Conservation (phyloP, 495 filamentous ascomycete species). For the Penicillium robsamsonii region DNA sequence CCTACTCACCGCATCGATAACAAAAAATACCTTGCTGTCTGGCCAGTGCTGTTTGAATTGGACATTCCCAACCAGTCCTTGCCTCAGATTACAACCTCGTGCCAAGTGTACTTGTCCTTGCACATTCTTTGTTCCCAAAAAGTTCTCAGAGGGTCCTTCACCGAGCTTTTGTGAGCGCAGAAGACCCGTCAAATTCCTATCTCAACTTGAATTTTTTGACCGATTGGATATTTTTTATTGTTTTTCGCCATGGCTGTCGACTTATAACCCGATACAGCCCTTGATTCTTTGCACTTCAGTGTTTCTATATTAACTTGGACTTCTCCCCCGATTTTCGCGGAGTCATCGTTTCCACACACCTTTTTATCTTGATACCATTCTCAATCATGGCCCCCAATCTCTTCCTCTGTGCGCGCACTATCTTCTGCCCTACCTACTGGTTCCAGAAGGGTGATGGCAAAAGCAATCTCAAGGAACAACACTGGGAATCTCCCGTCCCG, state of each 20-base stretch:
- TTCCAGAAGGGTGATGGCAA: slow-evolving; percentile 42
- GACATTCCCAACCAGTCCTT: slow-evolving; percentile 17
- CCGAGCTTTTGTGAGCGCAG: slow-evolving; percentile 25
- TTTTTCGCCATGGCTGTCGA: slow-evolving; percentile 39
- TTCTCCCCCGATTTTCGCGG: slow-evolving; percentile 10
- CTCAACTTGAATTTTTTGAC: slow-evolving; percentile 19
- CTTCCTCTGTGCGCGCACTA: slow-evolving; percentile 42
- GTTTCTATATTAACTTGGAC: slow-evolving; percentile 19
- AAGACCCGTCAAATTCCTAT: slow-evolving; percentile 28
- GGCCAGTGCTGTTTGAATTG: slow-evolving; percentile 12
- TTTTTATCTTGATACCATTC: slow-evolving; percentile 6
- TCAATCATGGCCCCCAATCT: slow-evolving; percentile 46
- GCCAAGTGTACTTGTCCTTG: slow-evolving; percentile 11
- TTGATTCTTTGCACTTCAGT: slow-evolving; percentile 24
- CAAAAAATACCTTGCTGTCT: slow-evolving; percentile 9
- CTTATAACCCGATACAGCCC: slow-evolving; percentile 30
- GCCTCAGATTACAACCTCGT: slow-evolving; percentile 17
- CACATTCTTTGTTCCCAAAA: slow-evolving; percentile 16
- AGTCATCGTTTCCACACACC: background rate
- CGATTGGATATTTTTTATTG: slow-evolving; percentile 16
- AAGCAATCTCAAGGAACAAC: slow-evolving; percentile 39
- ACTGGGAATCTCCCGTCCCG: slow-evolving; percentile 46
- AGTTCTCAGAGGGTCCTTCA: slow-evolving; percentile 16
- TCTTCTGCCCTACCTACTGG: slow-evolving; percentile 47
- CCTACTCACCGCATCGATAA: slow-evolving; percentile 33